Conservation (phyloP, 495 filamentous ascomycete genomes). For the Bacidia gigantensis region DNA sequence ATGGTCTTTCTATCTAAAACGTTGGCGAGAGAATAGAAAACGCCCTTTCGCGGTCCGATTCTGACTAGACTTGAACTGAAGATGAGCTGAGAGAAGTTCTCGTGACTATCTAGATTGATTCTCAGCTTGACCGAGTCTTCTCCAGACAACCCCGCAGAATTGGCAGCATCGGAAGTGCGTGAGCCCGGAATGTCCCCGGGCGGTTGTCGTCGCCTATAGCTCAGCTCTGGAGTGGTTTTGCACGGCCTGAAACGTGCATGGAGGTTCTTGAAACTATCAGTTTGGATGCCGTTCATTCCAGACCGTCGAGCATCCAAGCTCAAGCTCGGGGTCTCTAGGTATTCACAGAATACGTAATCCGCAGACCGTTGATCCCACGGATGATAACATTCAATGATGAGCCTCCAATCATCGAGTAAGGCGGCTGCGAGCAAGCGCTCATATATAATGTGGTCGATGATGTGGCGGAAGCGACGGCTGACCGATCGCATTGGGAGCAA, state of each 20-base stretch:
- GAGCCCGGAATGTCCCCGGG: slow-evolving; percentile 28
- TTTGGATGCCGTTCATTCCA: slow-evolving; percentile 15
- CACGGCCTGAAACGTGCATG: slow-evolving; percentile 52
- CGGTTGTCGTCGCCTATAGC: slow-evolving; percentile 23
- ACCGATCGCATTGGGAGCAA: slow-evolving; percentile 49
- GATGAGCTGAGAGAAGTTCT: slow-evolving; percentile 60
- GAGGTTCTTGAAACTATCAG: slow-evolving; percentile 26
- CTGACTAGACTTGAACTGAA: slow-evolving; percentile 55
- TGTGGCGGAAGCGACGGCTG: slow-evolving; percentile 51
- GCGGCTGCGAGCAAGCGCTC: slow-evolving; percentile 46
- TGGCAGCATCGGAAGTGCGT: slow-evolving; percentile 19
- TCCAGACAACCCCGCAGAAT: slow-evolving; percentile 9
- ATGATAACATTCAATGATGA: slow-evolving; percentile 68
- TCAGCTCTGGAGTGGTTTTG: slow-evolving; percentile 30
- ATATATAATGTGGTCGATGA: slow-evolving; percentile 55
- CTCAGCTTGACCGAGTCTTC: slow-evolving; percentile 37
- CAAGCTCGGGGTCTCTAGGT: slow-evolving; percentile 44
- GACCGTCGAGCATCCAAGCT: slow-evolving; percentile 26
- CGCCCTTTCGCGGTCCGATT: slow-evolving; percentile 40
- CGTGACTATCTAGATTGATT: slow-evolving; percentile 50
- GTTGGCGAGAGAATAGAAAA: slow-evolving; percentile 46
- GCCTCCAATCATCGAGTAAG: slow-evolving; percentile 41
- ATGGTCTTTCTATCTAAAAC: slow-evolving; percentile 46
- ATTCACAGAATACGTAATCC: slow-evolving; percentile 55
- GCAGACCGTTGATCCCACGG: slow-evolving; percentile 54